phyloP scores from a whole-genome alignment of 2,329 filamentous ascomycete genomes.

The Chaetomium sp. region DNA sequence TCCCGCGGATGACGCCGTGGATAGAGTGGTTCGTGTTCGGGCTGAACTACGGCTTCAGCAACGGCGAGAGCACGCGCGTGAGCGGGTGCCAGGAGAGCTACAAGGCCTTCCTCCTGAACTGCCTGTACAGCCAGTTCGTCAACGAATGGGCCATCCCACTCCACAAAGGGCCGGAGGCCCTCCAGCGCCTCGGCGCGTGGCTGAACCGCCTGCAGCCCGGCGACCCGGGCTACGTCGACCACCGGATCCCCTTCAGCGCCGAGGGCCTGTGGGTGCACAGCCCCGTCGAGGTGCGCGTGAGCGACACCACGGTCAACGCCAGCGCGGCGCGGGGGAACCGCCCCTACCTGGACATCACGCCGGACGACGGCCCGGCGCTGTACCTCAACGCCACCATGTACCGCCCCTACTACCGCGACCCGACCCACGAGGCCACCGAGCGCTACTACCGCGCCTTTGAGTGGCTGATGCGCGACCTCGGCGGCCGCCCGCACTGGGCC shows the following conservation, averaged over 20 bases:
- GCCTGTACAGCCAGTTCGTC: conserved; percentile 96
- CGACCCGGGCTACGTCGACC: conserved; percentile 59
- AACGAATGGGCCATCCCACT: conserved; percentile 97
- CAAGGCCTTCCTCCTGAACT: conserved; percentile 89
- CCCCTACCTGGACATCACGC: conserved; percentile 63
- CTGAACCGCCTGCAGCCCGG: conserved; percentile 64
- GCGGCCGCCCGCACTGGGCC: conserved; percentile 77
- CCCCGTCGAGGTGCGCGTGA: conserved; percentile 75
- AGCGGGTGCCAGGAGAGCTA: conserved; percentile 79
- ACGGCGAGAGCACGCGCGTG: conserved; percentile 62
- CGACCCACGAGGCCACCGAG: conserved; percentile 59
- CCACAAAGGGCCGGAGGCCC: conserved; percentile 80
- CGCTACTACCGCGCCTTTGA: conserved; percentile 81
- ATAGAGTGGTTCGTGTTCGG: conserved; percentile 97
- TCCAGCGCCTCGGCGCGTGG: conserved; percentile 83
- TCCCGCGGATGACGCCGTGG: conserved; percentile 79
- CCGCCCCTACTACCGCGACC: conserved; percentile 70
- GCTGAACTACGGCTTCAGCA: conserved; percentile 88
- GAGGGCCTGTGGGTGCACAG: conserved; percentile 74
- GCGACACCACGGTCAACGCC: conserved; percentile 57
- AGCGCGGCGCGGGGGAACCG: conserved; percentile 34
- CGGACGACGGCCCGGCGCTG: conserved; percentile 63
- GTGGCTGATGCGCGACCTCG: conserved; percentile 77
- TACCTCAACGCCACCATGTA: conserved; percentile 83
- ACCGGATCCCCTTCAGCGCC: conserved; percentile 68